phyloP scores from a whole-genome alignment of 352 stramenopile species.

The Globisporangium spiculum region DNA sequence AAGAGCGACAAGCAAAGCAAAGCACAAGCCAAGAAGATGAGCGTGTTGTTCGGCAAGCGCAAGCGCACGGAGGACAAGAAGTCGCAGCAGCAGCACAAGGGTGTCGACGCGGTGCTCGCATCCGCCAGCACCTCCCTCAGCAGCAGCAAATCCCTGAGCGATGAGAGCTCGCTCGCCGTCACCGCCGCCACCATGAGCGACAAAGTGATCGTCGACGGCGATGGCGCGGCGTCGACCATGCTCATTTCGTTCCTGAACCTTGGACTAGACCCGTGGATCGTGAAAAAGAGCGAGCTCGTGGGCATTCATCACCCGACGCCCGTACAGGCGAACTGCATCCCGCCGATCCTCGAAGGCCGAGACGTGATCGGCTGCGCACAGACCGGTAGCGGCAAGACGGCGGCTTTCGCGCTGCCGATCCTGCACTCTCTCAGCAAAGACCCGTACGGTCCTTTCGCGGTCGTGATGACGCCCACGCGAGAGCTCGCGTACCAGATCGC shows the following conservation, averaged over 20 bases:
- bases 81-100: not conserved
- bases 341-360: conserved; percentile 83
- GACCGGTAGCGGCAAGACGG: conserved; percentile 98
- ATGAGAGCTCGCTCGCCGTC: not conserved
- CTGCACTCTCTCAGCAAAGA: conserved; percentile 94
- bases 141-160: not conserved
- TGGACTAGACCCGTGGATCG: conserved; percentile 84
- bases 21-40: conserved; percentile 35
- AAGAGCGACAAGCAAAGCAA: not conserved
- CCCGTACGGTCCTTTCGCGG: conserved; percentile 93
- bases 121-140: not conserved
- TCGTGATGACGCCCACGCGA: conserved; percentile 96
- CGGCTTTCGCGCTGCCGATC: conserved; percentile 97
- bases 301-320: conserved; percentile 87
- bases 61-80: conserved; percentile 33
- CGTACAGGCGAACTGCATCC: conserved; percentile 91
- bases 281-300: conserved; percentile 80
- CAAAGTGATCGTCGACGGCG: conserved; percentile 42
- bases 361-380: conserved; percentile 92
- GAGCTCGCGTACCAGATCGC: conserved; percentile 98
- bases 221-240: conserved; percentile 35
- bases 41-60: conserved; percentile 77
- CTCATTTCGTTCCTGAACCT: conserved; percentile 84
- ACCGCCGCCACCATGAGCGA: conserved; percentile 13
- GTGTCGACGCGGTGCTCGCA: not conserved